Conservation (phyloP, 2,329 filamentous ascomycete genomes). For the Colletotrichum eremochloae region DNA sequence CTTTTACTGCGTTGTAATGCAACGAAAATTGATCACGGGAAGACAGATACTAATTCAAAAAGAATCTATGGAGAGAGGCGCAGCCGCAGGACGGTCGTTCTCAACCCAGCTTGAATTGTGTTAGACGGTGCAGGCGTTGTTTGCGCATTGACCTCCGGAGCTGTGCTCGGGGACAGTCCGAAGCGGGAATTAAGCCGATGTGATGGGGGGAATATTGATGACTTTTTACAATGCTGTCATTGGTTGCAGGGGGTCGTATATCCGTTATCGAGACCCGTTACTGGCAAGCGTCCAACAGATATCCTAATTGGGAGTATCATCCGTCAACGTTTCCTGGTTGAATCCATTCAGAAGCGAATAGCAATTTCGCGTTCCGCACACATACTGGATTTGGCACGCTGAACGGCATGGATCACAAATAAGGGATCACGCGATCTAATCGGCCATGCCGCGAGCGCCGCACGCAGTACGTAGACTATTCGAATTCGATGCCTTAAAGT, state of each 20-base stretch:
- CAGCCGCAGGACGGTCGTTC: no score
- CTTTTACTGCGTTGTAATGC: background rate
- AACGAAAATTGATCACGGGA: background rate
- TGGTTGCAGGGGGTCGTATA: conserved; percentile 2
- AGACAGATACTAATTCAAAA: no score
- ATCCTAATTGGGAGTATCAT: conserved; percentile 27
- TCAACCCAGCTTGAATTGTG: conserved; percentile 1
- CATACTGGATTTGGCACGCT: conserved; percentile 16
- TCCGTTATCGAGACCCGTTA: conserved; percentile 1
- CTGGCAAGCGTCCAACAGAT: conserved; percentile 5
- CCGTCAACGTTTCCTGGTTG: background rate
- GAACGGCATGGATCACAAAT: conserved; percentile 23
- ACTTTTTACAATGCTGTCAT: conserved; percentile 20
- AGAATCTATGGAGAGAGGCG: no score
- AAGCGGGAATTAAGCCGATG: conserved; percentile 23
- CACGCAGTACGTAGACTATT: conserved; percentile 6
- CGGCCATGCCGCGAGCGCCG: conserved; percentile 16
- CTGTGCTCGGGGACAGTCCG: conserved; percentile 13
- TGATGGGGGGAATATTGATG: conserved; percentile 26
- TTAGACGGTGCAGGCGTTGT: conserved; percentile 6
- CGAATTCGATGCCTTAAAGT: background rate
- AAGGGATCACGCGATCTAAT: conserved; percentile 21
- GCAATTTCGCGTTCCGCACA: conserved; percentile 30
- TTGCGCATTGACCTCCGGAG: background rate
- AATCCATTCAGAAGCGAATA: conserved; percentile 7